Conservation (phyloP, 2,329 filamentous ascomycete species). For the Venturiaceae sp. region DNA sequence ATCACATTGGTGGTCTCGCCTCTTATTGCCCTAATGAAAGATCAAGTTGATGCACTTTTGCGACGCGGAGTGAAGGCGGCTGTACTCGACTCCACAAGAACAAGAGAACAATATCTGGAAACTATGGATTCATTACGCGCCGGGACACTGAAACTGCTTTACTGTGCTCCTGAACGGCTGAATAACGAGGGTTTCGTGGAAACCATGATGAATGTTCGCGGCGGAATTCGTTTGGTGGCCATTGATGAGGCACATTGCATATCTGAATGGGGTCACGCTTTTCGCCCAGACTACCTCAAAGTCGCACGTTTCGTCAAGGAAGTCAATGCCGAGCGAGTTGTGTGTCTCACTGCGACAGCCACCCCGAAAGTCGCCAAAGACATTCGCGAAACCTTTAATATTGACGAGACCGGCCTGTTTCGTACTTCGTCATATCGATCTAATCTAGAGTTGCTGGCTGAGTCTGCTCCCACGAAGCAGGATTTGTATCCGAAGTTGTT, state of each 20-base stretch:
- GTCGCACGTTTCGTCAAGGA: conserved; percentile 73
- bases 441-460: conserved; percentile 63
- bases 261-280: conserved; percentile 96
- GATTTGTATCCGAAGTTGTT: conserved; percentile 42
- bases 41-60: conserved; percentile 76
- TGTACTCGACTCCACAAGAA: conserved; percentile 47
- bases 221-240: conserved; percentile 76
- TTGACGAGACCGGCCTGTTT: conserved; percentile 42
- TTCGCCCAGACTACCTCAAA: conserved; percentile 61
- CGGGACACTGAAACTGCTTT: conserved; percentile 43
- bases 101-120: conserved; percentile 25
- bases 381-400: conserved; percentile 61
- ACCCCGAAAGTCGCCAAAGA: conserved; percentile 71
- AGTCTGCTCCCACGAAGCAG: conserved; percentile 44
- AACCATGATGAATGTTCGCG: conserved; percentile 58
- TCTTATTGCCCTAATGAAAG: conserved; percentile 84
- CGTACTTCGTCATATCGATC: conserved; percentile 49
- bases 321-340: conserved; percentile 79
- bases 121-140: conserved; percentile 36
- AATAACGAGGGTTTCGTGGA: conserved; percentile 53
- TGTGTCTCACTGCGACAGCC: conserved; percentile 86
- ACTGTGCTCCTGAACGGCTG: conserved; percentile 49
- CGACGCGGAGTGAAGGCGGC: conserved; percentile 42
- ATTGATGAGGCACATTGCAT: conserved; percentile 97
- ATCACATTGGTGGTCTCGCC: conserved; percentile 89